Conservation (phyloP, 441 rosid genomes). For the Iberis amara region DNA sequence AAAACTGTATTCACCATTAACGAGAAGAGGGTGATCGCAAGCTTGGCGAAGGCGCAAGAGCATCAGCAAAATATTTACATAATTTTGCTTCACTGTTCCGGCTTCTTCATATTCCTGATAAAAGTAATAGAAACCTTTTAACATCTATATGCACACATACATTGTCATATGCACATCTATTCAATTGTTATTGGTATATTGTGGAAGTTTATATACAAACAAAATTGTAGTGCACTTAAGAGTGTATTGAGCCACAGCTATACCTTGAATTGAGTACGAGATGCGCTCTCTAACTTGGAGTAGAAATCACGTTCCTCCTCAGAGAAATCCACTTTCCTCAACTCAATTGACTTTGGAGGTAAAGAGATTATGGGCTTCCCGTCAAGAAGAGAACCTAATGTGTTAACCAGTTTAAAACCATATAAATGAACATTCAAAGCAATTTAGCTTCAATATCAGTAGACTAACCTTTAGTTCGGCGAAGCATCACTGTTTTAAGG, state of each 20-base stretch:
- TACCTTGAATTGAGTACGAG: conserved; percentile 79
- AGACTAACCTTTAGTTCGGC: conserved; percentile 82
- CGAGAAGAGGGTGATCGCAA: conserved; percentile 90
- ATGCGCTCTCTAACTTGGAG: conserved; percentile 62
- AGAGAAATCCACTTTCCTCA: conserved; percentile 75
- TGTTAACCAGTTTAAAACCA: background rate
- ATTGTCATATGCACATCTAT: too few species aligned
- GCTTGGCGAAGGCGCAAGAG: conserved; percentile 95
- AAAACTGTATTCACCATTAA: conserved; percentile 47
- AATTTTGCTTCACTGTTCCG: conserved; percentile 86
- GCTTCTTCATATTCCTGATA: conserved; percentile 88
- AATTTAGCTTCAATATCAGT: conserved; percentile 3
- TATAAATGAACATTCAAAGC: conserved; percentile 18
- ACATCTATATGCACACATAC: too few species aligned
- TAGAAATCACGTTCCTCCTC: conserved; percentile 78
- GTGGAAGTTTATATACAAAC: background rate
- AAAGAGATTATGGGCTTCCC: conserved; percentile 72
- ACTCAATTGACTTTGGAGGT: conserved; percentile 64
- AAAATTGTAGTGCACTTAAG: background rate
- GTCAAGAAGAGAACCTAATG: conserved; percentile 65
- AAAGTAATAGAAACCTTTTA: background rate
- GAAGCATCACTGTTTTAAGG: conserved; percentile 82
- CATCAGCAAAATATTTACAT: conserved; percentile 86
- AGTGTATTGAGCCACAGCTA: conserved; percentile 20
- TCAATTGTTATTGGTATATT: too few species aligned